Conservation (phyloP, 1,139 yeast genomes). For the Blastobotrys petasosporus region DNA sequence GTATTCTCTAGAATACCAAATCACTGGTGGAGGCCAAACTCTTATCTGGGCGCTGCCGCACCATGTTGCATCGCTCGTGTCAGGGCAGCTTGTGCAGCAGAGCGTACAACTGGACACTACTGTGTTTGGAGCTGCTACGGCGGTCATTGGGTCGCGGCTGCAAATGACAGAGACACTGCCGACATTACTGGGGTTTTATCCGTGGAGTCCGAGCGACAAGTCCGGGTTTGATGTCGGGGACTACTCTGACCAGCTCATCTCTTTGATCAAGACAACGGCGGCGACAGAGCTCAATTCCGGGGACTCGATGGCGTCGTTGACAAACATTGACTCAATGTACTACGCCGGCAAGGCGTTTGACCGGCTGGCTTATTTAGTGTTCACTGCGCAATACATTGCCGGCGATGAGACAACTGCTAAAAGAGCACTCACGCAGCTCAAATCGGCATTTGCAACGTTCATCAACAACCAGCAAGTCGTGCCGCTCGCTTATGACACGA, state of each 20-base stretch:
- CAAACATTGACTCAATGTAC: slow-evolving; percentile 48
- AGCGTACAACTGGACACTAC: slow-evolving; percentile 39
- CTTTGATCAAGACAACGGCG: slow-evolving; percentile 44
- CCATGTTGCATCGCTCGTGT: slow-evolving; percentile 48
- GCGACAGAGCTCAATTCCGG: slow-evolving; percentile 11
- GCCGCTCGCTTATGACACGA: slow-evolving; percentile 64
- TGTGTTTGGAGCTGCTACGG: slow-evolving; percentile 61
- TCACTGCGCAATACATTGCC: slow-evolving; percentile 48
- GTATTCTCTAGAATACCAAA: slow-evolving; percentile 45
- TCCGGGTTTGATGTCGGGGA: not conserved
- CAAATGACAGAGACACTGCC: slow-evolving; percentile 47
- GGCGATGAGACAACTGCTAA: slow-evolving; percentile 38
- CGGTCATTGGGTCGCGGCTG: slow-evolving; percentile 46
- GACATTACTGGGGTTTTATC: slow-evolving; percentile 22
- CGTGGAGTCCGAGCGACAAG: no score
- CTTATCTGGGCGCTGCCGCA: slow-evolving; percentile 67
- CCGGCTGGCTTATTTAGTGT: slow-evolving; percentile 60
- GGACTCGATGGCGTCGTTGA: slow-evolving; percentile 46
- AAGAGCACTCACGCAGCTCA: slow-evolving; percentile 43
- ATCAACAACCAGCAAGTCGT: slow-evolving; percentile 44
- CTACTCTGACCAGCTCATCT: slow-evolving; percentile 10
- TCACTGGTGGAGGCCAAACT: slow-evolving; percentile 41
- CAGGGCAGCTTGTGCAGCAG: not conserved
- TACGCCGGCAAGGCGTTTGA: slow-evolving; percentile 61
- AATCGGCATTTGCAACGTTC: slow-evolving; percentile 50